Evolutionary conservation across 345 rosid species (phyloP), one percentile per base, ranked within the genome.

Genomic region (Sisymbrium irio): DNA sequence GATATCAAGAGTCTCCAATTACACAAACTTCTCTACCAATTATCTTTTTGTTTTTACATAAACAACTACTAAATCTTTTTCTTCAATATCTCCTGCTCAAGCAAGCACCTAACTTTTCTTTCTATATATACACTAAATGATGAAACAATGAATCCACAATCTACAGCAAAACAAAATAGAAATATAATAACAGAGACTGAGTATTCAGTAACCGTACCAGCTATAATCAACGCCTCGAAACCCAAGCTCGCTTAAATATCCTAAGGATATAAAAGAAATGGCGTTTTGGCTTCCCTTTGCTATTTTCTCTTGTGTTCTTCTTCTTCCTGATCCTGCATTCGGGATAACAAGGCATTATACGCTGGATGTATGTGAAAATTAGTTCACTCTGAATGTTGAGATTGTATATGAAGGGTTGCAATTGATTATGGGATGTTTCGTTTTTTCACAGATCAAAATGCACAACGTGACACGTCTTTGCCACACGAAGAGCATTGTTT

Each of bases 301-400:
- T 47, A 72, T 85, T 70, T 82, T 71, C 46, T 56, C 81, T 74
- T 74, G 69, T 65, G 15, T 62, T 76, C 67, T 76, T 72, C 79
- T 79, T 77, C 57, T 78, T 73, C 66, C 83, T 53, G 74, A 80
- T 28, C 72, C 71, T 50, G 84, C 82, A 63, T 41, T 77, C 73
- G 89, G 88, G 72, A 65, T 69, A 37, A 93, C 91, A 57, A 82
- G 95, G 80, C 97, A 91, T 71, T 91, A 84, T 85, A 83, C 77
- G 65, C 83, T 93, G 46, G 80, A 91, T 20, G 96, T 89, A 83
- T 40, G 91, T 69, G 53, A 62, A 61, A 5, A 15, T 64, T 27
- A 33, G 8, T 54, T 53, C 14, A 3, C 42, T 39, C 70, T 57
- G 2, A 9, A 28, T 44, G 46, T 51, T 60, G 40, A 37, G 37